phyloP scores from a whole-genome alignment of 2,329 filamentous ascomycete genomes.

The Neocucurbitaria cava region DNA sequence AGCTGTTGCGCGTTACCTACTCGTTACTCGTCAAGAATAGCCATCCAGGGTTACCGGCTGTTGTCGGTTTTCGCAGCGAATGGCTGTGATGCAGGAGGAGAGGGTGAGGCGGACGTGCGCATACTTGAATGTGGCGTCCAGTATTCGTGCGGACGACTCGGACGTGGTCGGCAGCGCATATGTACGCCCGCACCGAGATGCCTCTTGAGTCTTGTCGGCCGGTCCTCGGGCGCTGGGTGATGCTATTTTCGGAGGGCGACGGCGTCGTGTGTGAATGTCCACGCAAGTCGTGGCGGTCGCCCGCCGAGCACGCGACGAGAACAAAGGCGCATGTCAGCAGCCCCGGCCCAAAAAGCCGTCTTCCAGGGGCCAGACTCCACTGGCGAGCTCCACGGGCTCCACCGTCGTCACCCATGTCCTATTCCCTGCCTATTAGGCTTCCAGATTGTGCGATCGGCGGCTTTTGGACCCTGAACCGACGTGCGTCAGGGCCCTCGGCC shows the following conservation, averaged over 20 bases:
- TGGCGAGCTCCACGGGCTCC: slow-evolving; percentile 4
- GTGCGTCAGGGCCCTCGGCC: slow-evolving; percentile 9
- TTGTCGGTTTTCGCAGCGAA: slow-evolving; percentile 11
- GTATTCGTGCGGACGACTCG: background rate
- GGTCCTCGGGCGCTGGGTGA: background rate
- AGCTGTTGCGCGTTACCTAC: slow-evolving; percentile 37
- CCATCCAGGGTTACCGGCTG: slow-evolving; percentile 17
- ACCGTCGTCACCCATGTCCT: slow-evolving; percentile 32
- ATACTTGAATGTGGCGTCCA: background rate
- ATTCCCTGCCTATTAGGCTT: slow-evolving; percentile 27
- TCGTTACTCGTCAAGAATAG: slow-evolving; percentile 23
- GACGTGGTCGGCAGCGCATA: background rate
- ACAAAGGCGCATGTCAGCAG: slow-evolving; percentile 9
- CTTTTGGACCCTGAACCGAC: slow-evolving; percentile 21
- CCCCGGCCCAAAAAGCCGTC: slow-evolving; percentile 10
- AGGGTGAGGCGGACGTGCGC: slow-evolving; percentile 6
- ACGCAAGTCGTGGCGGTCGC: slow-evolving; percentile 10
- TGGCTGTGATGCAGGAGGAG: slow-evolving; percentile 8
- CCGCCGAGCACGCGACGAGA: slow-evolving; percentile 11
- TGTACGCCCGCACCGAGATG: background rate
- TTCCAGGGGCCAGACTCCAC: slow-evolving; percentile 18
- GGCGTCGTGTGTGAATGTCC: slow-evolving; percentile 1
- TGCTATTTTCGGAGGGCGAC: slow-evolving; percentile 14
- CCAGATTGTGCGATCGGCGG: slow-evolving; percentile 33
- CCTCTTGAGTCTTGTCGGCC: no score